These are phyloP conservation scores for Trichoderma atrobrunneum DNA, from an alignment of 2,329 filamentous ascomycete species.

Conservation along the genomic window DNA sequence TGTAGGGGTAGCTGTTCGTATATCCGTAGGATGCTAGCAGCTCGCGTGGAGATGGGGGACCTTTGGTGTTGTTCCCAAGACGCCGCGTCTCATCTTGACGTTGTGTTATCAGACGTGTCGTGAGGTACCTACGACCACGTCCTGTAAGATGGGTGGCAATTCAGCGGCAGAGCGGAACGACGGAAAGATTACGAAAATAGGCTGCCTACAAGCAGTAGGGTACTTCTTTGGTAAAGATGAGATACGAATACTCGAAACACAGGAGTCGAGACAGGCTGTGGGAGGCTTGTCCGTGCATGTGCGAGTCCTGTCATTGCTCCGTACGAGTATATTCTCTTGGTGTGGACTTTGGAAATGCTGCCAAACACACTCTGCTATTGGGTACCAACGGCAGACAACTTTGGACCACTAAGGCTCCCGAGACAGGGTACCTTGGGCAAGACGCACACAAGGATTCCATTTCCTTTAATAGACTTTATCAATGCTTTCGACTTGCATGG, in stretches of 20 bases:
- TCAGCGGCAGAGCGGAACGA: background rate
- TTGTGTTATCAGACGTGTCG: background rate
- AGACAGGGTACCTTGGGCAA: background rate
- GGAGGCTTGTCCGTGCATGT: background rate
- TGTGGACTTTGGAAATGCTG: background rate
- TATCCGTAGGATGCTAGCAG: background rate
- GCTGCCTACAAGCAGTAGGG: background rate
- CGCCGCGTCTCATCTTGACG: background rate
- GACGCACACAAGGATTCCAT: background rate
- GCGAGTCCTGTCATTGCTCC: background rate
- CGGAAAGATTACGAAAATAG: background rate
- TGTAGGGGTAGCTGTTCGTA: background rate
- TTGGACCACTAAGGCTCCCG: background rate
- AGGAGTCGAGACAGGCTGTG: background rate
- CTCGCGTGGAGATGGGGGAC: background rate
- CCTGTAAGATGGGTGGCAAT: background rate
- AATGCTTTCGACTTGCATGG: background rate
- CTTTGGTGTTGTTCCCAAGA: background rate
- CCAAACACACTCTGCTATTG: constrained; percentile 3
- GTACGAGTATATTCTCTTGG: too few species aligned
- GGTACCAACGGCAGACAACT: constrained; percentile 10
- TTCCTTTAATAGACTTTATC: background rate
- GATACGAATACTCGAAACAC: background rate
- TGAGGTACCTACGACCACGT: background rate
- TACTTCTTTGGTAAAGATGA: background rate